phyloP scores from a whole-genome alignment of 2,329 filamentous ascomycete species.

The Verticillium longisporum region DNA sequence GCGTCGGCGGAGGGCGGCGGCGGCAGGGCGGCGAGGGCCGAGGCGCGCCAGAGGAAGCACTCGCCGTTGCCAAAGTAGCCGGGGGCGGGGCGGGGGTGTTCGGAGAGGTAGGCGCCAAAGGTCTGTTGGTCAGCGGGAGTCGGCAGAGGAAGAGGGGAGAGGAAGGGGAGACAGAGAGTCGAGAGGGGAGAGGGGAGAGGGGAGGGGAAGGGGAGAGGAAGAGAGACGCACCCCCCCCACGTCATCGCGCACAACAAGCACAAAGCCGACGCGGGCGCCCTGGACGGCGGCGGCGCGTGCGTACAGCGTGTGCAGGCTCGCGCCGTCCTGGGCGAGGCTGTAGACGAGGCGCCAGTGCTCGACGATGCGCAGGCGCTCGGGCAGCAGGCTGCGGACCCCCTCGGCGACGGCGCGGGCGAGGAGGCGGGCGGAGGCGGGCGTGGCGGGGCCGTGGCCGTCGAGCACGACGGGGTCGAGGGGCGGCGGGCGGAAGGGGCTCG shows the following conservation, averaged over 20 bases:
- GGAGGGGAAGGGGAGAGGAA: no score
- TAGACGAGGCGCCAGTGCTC: slow-evolving; percentile 85
- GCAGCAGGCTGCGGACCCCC: slow-evolving; percentile 85
- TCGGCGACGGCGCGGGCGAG: slow-evolving; percentile 73
- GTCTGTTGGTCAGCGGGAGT: slow-evolving; percentile 36
- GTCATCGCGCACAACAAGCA: slow-evolving; percentile 77
- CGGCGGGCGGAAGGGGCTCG: slow-evolving; percentile 79
- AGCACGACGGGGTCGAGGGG: slow-evolving; percentile 77
- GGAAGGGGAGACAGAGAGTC: not conserved
- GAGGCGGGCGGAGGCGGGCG: slow-evolving; percentile 54
- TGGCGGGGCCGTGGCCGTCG: slow-evolving; percentile 56
- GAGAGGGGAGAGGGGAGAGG: no score
- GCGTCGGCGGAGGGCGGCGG: slow-evolving; percentile 46
- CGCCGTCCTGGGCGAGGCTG: slow-evolving; percentile 86
- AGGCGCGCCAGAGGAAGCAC: slow-evolving; percentile 68
- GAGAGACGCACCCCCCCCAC: slow-evolving; percentile 57
- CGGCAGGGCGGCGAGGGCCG: slow-evolving; percentile 46
- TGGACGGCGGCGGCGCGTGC: slow-evolving; percentile 64
- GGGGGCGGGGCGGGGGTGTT: slow-evolving; percentile 70
- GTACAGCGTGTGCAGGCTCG: slow-evolving; percentile 81
- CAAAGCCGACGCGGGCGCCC: slow-evolving; percentile 73
- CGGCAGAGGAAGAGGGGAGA: not conserved
- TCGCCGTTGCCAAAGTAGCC: slow-evolving; percentile 96
- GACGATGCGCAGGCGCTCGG: slow-evolving; percentile 76
- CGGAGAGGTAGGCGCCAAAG: slow-evolving; percentile 92